A percentile compares a stretch with the other conserved stretches of the same genome.
Conservation (phyloP, 2,329 filamentous ascomycete genomes). For the Fusarium mundagurra region DNA sequence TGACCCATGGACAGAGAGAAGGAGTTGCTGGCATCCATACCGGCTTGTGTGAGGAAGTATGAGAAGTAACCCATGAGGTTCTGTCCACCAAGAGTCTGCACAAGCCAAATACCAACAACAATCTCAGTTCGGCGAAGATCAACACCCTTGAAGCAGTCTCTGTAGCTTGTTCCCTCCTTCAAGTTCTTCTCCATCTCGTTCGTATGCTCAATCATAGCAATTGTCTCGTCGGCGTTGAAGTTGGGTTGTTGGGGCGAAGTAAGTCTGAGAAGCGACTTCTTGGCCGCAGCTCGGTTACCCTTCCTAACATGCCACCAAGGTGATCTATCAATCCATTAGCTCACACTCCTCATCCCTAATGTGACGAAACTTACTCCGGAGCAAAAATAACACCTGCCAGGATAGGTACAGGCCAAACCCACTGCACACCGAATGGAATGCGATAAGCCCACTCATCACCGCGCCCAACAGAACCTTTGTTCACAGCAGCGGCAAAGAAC, state of each 20-base stretch:
- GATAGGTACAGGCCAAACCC: slow-evolving; percentile 62
- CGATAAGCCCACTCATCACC: slow-evolving; percentile 59
- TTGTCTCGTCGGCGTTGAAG: slow-evolving; percentile 57
- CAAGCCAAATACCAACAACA: slow-evolving; percentile 59
- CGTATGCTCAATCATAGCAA: slow-evolving; percentile 65
- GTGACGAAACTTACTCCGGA: slow-evolving; percentile 52
- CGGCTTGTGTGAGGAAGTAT: slow-evolving; percentile 58
- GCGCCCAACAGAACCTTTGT: slow-evolving; percentile 52
- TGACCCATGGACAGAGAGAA: slow-evolving; percentile 59
- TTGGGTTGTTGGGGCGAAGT: slow-evolving; percentile 50
- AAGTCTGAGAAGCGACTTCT: slow-evolving; percentile 53
- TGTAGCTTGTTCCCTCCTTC: slow-evolving; percentile 56
- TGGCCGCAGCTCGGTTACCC: slow-evolving; percentile 52
- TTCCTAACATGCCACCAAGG: slow-evolving; percentile 63
- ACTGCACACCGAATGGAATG: slow-evolving; percentile 62
- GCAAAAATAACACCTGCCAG: slow-evolving; percentile 56
- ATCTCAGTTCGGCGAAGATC: slow-evolving; percentile 65
- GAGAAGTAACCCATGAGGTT: slow-evolving; percentile 61
- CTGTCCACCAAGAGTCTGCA: slow-evolving; percentile 59
- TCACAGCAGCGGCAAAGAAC: slow-evolving; percentile 59
- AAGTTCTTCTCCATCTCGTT: slow-evolving; percentile 58
- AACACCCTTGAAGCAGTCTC: slow-evolving; percentile 62
- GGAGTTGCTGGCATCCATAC: slow-evolving; percentile 55
- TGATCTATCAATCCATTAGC: slow-evolving; percentile 45
- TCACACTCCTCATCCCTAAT: rapidly evolving